Conservation (phyloP, 495 filamentous ascomycete species). For the Lineolata rhizophorae region DNA sequence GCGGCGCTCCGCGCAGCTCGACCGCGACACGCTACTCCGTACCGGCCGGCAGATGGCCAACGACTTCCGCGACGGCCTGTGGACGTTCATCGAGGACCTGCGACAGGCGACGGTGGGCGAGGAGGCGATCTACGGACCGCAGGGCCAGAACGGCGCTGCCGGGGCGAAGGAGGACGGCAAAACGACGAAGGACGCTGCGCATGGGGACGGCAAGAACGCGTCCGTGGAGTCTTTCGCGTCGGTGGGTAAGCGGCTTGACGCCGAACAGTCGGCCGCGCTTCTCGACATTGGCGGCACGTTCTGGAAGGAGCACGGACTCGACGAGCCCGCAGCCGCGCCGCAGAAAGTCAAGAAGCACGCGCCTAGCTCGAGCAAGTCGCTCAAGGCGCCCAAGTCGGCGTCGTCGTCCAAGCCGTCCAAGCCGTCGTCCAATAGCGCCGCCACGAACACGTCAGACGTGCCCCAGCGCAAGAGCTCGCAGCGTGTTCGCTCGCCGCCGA, state of each 20-base stretch:
- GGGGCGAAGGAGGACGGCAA: conserved; percentile 16
- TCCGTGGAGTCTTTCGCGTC: too few species aligned
- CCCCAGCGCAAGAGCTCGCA: conserved; percentile 4
- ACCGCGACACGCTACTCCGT: conserved; percentile 31
- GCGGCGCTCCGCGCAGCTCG: too few species aligned
- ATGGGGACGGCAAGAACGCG: too few species aligned
- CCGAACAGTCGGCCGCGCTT: too few species aligned
- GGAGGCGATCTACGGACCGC: conserved; percentile 34
- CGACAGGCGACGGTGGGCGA: conserved; percentile 89
- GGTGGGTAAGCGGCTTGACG: too few species aligned
- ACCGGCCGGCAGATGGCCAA: conserved; percentile 74
- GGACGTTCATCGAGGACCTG: conserved; percentile 91
- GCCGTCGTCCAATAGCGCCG: conserved; percentile 5
- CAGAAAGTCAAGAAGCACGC: too few species aligned
- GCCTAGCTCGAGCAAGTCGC: too few species aligned
- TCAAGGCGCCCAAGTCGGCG: too few species aligned
- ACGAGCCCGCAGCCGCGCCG: conserved; percentile 4
- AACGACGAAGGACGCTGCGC: conserved; percentile 17
- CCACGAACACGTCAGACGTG: conserved; percentile 8
- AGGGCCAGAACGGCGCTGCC: too few species aligned
- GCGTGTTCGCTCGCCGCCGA: too few species aligned
- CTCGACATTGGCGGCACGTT: conserved; percentile 15
- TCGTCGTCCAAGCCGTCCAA: conserved; percentile 8
- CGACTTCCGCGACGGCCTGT: conserved; percentile 74
- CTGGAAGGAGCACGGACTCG: conserved; percentile 17